Base-by-base conservation (phyloP, 2,329 filamentous ascomycete genomes). In the Aspergillus neoniger region DNA sequence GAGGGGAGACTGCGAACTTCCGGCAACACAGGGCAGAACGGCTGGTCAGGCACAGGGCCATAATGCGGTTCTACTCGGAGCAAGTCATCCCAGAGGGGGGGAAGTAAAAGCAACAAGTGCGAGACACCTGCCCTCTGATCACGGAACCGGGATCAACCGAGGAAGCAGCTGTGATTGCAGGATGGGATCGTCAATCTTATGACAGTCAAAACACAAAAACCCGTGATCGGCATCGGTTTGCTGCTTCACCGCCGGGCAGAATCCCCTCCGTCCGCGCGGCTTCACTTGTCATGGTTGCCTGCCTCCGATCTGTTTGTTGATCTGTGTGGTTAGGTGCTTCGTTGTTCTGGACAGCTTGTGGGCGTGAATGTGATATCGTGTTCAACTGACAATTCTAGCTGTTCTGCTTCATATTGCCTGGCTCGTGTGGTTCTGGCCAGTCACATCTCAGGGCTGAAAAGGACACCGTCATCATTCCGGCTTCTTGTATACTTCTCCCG, bases 41-140 rank as follows among this genome's bases (percentile, higher is more conserved):
- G 61, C 59, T 61, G 41, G 69, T 62, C 60, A 74, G 72, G 72
- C 72, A 68, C 71, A 70, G 62, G 70, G 71, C 72, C 74, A 76
- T 75, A 63, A 66, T 72, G 64, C 52, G 62, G 55, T 58, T 67
- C 66, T 67, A 74, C 64, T 70, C 67, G 69, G 72, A 71, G 60
- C 21, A 65, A 58, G 57, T 65, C 62, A 62, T 63, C 62, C 63
- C 61, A 47, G 59, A 63, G 56, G 51, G 57, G 57, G 57, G 51
- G 25, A 8, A 44, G 52, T 39, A 52, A 41, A n/a, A 30, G 23
- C 30, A 47, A 32, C 23, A 39, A 55, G 47, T 49, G 54, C 48
- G 55, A 57, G 19, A 28, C 53, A 53, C 47, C 30, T 38, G 54
- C 30, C 47, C 19, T 17, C 32, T 36, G 47, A 10, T 12, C 39